Evolutionary conservation across 805 yeast genomes (phyloP), one percentile per base, ranked within the genome.

Genomic region (Saccharomycopsis sp.): DNA sequence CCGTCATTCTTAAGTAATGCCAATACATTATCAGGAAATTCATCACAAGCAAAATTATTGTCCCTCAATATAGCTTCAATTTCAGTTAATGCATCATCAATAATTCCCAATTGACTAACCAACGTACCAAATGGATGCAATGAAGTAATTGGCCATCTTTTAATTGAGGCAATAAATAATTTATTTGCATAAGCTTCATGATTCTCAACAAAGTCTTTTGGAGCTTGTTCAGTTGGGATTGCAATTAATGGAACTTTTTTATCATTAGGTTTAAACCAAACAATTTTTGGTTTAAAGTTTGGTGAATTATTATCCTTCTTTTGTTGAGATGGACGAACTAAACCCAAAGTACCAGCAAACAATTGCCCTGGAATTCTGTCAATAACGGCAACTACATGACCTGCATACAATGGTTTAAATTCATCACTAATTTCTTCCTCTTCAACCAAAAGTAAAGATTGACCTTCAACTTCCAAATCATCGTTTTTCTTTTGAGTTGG

Each of bases 111-210:
- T 54, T 85, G 85, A 38, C 89, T 84, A 21, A 90, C 82, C 46
- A 93, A 68, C 24, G 96, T 88, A 56, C 98, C 98, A 59, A 93
- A 93, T 4, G 98, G 98, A 68, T 93, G 98, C 62, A 93, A 73
- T 0, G 97, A 90, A 7, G 98, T 93, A 63, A 93, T 93, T 58
- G 98, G 98, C 98, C 98, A 93, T 63, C 98, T 81, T 62, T 93
- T 93, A 58, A 93, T 90, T 1, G 95, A 84, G 0, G 97, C 97
- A 50, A 93, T 90, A 59, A 90, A 93, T 41, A 89, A 66, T 55
- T 81, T 85, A 59, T 85, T 78, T 0, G 85, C 72, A 57, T 93
- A 93, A 41, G 71, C 72, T 45, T 85, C 94, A 53, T 88, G 95
- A 55, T 87, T 88, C 54, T 88, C 96, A 35, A 93, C 89, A 64